These are phyloP conservation scores for Cystofilobasidium ferigula DNA, from an alignment of 768 basidiomycete genomes.

Conservation along the genomic window DNA sequence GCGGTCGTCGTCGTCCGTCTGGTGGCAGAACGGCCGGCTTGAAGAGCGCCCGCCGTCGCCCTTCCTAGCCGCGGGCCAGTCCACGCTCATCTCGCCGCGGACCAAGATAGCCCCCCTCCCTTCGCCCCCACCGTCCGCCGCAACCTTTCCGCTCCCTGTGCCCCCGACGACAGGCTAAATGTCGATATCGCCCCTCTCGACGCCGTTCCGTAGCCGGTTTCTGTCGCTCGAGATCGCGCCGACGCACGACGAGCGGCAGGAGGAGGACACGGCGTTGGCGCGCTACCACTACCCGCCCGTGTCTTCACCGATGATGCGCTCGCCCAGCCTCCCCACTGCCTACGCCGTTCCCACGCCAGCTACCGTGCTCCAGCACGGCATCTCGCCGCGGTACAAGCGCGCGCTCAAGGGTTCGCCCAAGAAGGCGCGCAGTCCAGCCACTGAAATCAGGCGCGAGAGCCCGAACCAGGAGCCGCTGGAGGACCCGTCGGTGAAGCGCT, in stretches of 20 bases:
- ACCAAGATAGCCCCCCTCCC: too few species aligned
- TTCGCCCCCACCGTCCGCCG: too few species aligned
- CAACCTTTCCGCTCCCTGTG: too few species aligned
- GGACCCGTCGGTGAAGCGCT: neutral
- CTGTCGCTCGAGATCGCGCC: neutral
- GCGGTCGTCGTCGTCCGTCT: neutral
- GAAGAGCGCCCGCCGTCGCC: neutral
- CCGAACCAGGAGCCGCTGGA: neutral
- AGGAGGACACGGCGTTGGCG: neutral
- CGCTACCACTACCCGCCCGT: neutral
- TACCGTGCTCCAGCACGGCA: too few species aligned
- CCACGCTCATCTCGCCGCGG: too few species aligned
- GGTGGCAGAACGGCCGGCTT: neutral
- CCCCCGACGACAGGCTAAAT: too few species aligned
- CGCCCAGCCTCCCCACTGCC: neutral
- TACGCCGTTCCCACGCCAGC: neutral
- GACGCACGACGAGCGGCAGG: neutral
- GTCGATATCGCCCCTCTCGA: neutral
- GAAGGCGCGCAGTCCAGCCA: neutral
- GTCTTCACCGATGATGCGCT: neutral
- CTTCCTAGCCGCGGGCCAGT: neutral
- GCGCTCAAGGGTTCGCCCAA: neutral
- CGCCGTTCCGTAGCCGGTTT: neutral
- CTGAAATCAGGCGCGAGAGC: too few species aligned
- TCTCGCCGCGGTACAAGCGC: too few species aligned